A percentile compares a stretch with the other conserved stretches of the same genome.
Evolutionary conservation across 495 filamentous ascomycete species (phyloP).

Genomic region (Penicillium longicatenatum): DNA sequence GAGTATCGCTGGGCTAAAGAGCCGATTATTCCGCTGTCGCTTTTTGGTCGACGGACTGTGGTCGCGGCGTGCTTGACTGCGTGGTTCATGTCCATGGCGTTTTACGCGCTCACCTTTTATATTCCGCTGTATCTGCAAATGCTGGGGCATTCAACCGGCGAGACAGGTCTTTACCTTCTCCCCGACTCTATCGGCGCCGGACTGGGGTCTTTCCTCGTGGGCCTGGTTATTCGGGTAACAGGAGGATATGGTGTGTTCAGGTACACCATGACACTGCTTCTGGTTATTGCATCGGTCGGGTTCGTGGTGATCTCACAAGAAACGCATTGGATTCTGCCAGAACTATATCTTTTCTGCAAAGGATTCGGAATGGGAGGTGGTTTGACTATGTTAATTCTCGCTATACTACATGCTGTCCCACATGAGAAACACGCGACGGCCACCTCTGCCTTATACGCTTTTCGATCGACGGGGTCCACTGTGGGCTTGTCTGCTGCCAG

Average conservation of each 20-base stretch:
- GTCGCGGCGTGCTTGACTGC: constrained; percentile 18
- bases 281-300: constrained; percentile 10
- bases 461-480: constrained; percentile 18
- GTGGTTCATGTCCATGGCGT: constrained; percentile 21
- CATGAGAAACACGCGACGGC: constrained; percentile 17
- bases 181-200: constrained; percentile 18
- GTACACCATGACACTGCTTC: constrained; percentile 7
- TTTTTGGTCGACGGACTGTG: constrained; percentile 16
- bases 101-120: constrained; percentile 18
- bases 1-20: constrained; percentile 18
- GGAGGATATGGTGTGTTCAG: constrained; percentile 13
- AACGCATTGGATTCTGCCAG: constrained; percentile 11
- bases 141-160: constrained; percentile 15
- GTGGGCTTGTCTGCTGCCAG: constrained; percentile 15
- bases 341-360: constrained; percentile 15
- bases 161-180: constrained; percentile 13
- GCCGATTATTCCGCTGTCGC: constrained; percentile 19
- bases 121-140: constrained; percentile 19
- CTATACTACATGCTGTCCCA: constrained; percentile 16
- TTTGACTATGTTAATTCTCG: constrained; percentile 18
- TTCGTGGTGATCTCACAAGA: constrained; percentile 5
- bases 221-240: constrained; percentile 12
- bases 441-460: constrained; percentile 20
- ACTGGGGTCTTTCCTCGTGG: constrained; percentile 15
- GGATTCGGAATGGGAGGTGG: constrained; percentile 17